phyloP scores from a whole-genome alignment of 1,284 basidiomycete species.

The Pyrrhoderma lamaoense region DNA sequence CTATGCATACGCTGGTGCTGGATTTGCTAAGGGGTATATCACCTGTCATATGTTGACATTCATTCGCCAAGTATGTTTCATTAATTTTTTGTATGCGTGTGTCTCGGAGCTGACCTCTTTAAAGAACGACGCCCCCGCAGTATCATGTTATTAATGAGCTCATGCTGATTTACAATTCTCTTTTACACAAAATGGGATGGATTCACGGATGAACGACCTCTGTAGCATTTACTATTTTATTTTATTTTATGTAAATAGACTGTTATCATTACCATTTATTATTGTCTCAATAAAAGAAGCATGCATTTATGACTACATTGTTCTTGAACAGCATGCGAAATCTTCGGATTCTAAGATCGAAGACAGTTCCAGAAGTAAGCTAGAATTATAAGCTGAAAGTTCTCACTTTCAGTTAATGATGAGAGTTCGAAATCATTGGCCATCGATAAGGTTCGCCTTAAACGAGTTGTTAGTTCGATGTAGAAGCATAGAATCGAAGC shows the following conservation, averaged over 20 bases:
- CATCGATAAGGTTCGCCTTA: too few species aligned
- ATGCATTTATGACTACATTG: not conserved
- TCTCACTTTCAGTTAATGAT: too few species aligned
- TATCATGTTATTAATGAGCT: slow-evolving; percentile 7
- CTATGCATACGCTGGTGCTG: slow-evolving; percentile 26
- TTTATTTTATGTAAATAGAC: slow-evolving; percentile 4
- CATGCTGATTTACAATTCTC: too few species aligned
- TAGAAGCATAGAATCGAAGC: too few species aligned
- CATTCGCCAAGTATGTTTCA: slow-evolving; percentile 1
- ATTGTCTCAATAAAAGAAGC: not conserved
- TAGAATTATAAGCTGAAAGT: too few species aligned
- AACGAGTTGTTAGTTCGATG: too few species aligned
- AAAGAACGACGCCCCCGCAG: slow-evolving; percentile 13
- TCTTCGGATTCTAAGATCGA: too few species aligned
- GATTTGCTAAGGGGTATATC: slow-evolving; percentile 25
- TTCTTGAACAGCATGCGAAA: too few species aligned
- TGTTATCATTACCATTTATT: not conserved
- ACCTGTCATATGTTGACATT: slow-evolving; percentile 24
- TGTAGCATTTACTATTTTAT: slow-evolving; percentile 1
- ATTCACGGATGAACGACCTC: slow-evolving; percentile 1
- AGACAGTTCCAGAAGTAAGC: too few species aligned
- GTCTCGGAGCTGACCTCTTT: too few species aligned
- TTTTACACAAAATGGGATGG: not conserved
- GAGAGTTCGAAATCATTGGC: too few species aligned
- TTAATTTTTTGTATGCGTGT: too few species aligned